Conservation (phyloP, 495 filamentous ascomycete species). For the Lasiosphaeria ovina region DNA sequence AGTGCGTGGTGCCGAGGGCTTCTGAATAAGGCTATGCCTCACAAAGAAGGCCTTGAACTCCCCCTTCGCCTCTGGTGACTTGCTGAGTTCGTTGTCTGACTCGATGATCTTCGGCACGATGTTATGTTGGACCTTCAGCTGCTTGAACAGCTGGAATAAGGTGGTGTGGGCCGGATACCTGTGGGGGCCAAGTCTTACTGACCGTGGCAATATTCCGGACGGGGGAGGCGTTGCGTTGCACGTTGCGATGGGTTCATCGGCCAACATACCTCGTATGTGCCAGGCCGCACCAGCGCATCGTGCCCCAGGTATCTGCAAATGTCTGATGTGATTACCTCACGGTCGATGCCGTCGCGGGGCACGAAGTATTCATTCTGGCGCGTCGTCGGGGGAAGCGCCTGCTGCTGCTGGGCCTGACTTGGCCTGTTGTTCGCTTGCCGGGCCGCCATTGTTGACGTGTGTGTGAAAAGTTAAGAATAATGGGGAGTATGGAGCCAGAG, state of each 20-base stretch:
- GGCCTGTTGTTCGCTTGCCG: conserved; percentile 41
- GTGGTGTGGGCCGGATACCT: too few relatives aligned
- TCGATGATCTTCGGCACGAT: too few relatives aligned
- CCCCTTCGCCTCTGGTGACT: too few relatives aligned
- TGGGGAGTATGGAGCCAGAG: conserved; percentile 6
- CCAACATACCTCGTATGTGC: conserved; percentile 69
- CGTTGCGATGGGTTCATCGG: not conserved
- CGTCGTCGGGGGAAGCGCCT: conserved; percentile 33
- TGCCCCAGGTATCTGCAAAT: conserved; percentile 92
- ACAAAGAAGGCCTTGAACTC: too few relatives aligned
- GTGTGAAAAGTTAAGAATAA: not conserved
- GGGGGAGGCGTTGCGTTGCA: not conserved
- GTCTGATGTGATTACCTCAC: conserved; percentile 92
- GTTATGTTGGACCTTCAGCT: too few relatives aligned
- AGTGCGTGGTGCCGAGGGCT: too few relatives aligned
- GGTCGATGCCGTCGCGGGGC: conserved; percentile 83
- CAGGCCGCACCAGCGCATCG: conserved; percentile 85
- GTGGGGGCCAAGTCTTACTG: too few relatives aligned
- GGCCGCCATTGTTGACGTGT: conserved; percentile 24
- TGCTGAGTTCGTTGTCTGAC: too few relatives aligned
- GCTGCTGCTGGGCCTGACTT: conserved; percentile 37
- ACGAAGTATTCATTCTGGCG: conserved; percentile 85
- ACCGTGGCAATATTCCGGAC: too few relatives aligned
- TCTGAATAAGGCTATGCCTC: too few relatives aligned
- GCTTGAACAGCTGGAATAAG: too few relatives aligned